These are phyloP conservation scores for Metschnikowia continentalis DNA, from an alignment of 805 yeast species.

Conservation along the genomic window DNA sequence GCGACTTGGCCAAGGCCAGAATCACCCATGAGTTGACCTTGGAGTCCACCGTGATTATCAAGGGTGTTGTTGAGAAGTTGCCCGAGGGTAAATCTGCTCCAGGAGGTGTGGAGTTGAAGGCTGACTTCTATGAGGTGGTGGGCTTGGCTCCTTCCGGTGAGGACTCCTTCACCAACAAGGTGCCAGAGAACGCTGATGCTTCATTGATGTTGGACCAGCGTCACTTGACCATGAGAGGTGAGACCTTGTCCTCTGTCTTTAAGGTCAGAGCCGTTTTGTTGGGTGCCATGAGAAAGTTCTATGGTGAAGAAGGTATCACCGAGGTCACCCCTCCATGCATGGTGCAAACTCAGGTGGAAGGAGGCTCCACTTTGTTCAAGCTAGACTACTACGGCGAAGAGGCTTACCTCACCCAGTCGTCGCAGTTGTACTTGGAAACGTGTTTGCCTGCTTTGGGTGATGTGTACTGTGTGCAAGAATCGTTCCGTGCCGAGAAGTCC, in stretches of 20 bases:
- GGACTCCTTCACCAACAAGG: constrained; percentile 90
- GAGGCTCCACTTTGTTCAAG: constrained; percentile 93
- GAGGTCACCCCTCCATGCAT: constrained; percentile 99
- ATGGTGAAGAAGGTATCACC: constrained; percentile 63
- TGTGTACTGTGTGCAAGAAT: constrained; percentile 95
- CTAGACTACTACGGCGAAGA: constrained; percentile 95
- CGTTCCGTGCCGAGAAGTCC: constrained; percentile 98
- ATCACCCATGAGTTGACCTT: constrained; percentile 80
- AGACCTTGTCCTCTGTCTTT: constrained; percentile 86
- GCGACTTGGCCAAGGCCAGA: constrained; percentile 89
- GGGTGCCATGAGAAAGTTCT: constrained; percentile 70
- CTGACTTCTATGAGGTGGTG: constrained; percentile 82
- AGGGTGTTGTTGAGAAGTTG: constrained; percentile 74
- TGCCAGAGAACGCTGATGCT: constrained; percentile 92
- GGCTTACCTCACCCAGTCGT: constrained; percentile 93
- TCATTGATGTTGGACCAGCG: constrained; percentile 89
- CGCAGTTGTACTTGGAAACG: constrained; percentile 95
- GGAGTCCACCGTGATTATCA: constrained; percentile 78
- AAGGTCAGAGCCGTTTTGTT: constrained; percentile 85
- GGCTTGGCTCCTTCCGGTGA: constrained; percentile 97
- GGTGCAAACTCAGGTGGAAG: constrained; percentile 99
- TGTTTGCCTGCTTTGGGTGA: constrained; percentile 95
- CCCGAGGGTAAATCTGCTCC: constrained; percentile 98
- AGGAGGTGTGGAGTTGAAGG: constrained; percentile 91
- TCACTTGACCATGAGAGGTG: constrained; percentile 95